Evolutionary conservation across 1,139 yeast species (phyloP).

Genomic region (Torulaspora pretoriensis): DNA sequence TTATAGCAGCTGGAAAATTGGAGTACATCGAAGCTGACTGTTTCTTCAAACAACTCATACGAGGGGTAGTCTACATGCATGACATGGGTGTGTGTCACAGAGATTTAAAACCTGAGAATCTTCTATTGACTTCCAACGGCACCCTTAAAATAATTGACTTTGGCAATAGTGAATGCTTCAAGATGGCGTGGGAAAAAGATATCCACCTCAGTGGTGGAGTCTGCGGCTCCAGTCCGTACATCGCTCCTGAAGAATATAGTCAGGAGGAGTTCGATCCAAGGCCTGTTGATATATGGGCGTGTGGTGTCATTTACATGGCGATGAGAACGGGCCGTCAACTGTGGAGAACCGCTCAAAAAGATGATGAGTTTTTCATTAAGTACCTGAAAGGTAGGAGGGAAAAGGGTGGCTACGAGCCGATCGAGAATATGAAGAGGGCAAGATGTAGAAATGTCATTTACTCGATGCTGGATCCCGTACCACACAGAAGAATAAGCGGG

Average conservation of each 20-base stretch:
- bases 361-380: conserved; percentile 73
- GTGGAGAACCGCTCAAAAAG: conserved; percentile 80
- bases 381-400: conserved; percentile 75
- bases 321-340: conserved; percentile 94
- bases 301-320: conserved; percentile 96
- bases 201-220: conserved; percentile 80
- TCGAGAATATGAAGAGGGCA: conserved; percentile 74
- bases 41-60: conserved; percentile 82
- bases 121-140: conserved; percentile 76
- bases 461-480: conserved; percentile 87
- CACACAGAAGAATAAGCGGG: conserved; percentile 80
- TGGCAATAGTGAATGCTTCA: conserved; percentile 93
- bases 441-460: conserved; percentile 89
- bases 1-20: conserved; percentile 77
- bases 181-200: conserved; percentile 94
- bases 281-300: conserved; percentile 92
- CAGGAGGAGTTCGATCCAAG: conserved; percentile 80
- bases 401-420: conserved; percentile 84
- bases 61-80: conserved; percentile 95
- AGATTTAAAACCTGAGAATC: conserved; percentile 91
- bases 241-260: conserved; percentile 91
- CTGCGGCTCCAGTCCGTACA: conserved; percentile 87
- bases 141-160: conserved; percentile 86
- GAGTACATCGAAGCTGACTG: conserved; percentile 91
- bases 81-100: conserved; percentile 96